These are phyloP conservation scores for Plantago ovata DNA, from an alignment of 257 asterid genomes.

Conservation along the genomic window DNA sequence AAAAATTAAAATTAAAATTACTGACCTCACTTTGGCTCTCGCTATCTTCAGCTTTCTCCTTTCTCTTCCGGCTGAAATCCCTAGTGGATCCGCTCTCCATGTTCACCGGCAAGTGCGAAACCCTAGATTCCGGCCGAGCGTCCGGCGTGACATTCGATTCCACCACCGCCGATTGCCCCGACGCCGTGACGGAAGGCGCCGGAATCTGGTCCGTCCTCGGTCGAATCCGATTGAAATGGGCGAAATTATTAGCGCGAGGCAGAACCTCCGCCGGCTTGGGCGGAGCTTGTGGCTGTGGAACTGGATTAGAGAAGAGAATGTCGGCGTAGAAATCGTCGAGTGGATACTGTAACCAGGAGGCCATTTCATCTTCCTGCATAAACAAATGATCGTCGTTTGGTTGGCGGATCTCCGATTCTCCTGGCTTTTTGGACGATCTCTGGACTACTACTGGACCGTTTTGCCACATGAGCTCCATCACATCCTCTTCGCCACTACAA, in stretches of 20 bases:
- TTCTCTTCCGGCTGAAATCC: constrained; percentile 50
- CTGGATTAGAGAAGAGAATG: constrained; percentile 44
- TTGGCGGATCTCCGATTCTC: constrained; percentile 40
- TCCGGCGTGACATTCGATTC: constrained; percentile 50
- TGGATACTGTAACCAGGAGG: constrained; percentile 83
- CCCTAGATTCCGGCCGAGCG: constrained; percentile 28
- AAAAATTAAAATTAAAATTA: background rate
- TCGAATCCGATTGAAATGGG: constrained; percentile 49
- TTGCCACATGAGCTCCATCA: constrained; percentile 77
- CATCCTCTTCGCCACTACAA: constrained; percentile 46
- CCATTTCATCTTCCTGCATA: constrained; percentile 90
- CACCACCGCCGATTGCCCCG: constrained; percentile 40
- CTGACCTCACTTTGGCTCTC: constrained; percentile 69
- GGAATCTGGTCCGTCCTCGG: too few species aligned
- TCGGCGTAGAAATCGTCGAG: constrained; percentile 70
- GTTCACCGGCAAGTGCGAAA: constrained; percentile 24
- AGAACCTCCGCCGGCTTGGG: background rate
- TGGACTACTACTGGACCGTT: constrained; percentile 63
- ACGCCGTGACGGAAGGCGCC: too few species aligned
- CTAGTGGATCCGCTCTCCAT: constrained; percentile 14
- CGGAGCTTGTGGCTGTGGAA: constrained; percentile 29
- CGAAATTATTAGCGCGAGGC: constrained; percentile 34
- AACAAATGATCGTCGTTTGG: constrained; percentile 34
- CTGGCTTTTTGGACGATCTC: constrained; percentile 34
- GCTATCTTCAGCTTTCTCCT: constrained; percentile 51